These are phyloP conservation scores for Colletotrichum lindemuthianum DNA, from an alignment of 2,329 filamentous ascomycete species.

Conservation along the genomic window DNA sequence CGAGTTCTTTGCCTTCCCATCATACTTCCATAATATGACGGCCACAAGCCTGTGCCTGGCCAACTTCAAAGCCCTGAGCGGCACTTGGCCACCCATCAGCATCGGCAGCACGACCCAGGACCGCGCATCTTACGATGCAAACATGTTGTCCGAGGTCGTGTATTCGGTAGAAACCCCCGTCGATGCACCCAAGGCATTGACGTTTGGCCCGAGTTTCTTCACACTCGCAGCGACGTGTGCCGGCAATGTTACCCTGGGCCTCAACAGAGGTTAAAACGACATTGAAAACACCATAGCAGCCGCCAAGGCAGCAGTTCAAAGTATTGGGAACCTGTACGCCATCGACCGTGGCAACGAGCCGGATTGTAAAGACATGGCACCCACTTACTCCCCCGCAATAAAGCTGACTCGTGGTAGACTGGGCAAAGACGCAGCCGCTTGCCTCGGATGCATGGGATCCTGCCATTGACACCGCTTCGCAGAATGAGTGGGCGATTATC, in stretches of 20 bases:
- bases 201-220: constrained; percentile 63
- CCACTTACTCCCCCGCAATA: not conserved
- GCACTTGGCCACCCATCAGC: constrained; percentile 62
- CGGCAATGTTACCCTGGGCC: constrained; percentile 61
- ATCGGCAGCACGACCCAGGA: constrained; percentile 70
- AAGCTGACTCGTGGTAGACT: constrained; percentile 42
- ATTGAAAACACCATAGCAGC: constrained; percentile 64
- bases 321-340: constrained; percentile 60
- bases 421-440: constrained; percentile 49
- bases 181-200: constrained; percentile 60
- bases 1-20: constrained; percentile 67
- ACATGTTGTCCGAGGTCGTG: constrained; percentile 55
- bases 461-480: constrained; percentile 49
- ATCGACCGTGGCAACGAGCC: constrained; percentile 69
- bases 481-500: constrained; percentile 50
- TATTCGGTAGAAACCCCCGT: constrained; percentile 58
- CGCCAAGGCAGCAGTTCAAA: constrained; percentile 53
- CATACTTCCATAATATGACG: constrained; percentile 62
- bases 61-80: constrained; percentile 61
- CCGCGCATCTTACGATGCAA: constrained; percentile 60
- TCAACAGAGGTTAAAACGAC: constrained; percentile 64
- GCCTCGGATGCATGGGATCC: constrained; percentile 49
- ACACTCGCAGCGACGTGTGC: constrained; percentile 58
- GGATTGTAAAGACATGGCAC: constrained; percentile 53
- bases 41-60: constrained; percentile 61